Base-by-base conservation (phyloP, 2,329 filamentous ascomycete species). In the Trichoderma atrobrunneum region DNA sequence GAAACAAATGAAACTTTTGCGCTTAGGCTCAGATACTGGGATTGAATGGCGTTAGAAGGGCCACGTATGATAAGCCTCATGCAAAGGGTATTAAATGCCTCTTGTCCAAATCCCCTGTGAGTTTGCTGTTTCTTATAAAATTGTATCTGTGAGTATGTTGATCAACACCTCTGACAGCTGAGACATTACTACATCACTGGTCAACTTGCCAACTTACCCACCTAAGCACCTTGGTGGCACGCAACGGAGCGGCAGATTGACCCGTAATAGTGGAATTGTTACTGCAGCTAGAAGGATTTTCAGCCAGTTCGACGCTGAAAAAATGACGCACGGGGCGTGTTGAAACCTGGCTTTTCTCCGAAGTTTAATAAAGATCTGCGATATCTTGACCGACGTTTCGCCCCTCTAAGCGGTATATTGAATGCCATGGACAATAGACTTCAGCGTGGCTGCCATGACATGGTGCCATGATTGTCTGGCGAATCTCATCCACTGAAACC, bases 241-340 rank as follows among this genome's bases (percentile, higher is more conserved):
- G 39, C 56, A 14, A 67, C n/a, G 14, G 16, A 39, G n/a, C 57
- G 26, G 48, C 48, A 24, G 30, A 24, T 51, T 51, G 59, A 32
- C 48, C 66, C 54, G n/a, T 48, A 51, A 61, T 48, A 43, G 66
- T 51, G 66, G 66, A 48, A 60, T 51, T 61, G 6, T 6, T 61
- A 14, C 11, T 56, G 34, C 43, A 61, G 36, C 66, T 48, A 43
- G 59, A 24, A 43, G 43, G 56, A 60, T 24, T 69, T 48, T 69
- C 36, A 51, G 32, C 66, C 57, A 51, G 56, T n/a, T 68, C 8
- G 24, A 26, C 3, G n/a, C 18, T 51, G n/a, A 16, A 11, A 32
- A 14, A 34, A 57, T 69, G 66, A 69, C 66, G 66, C 66, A 69
- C 24, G 56, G 32, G 66, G 66, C 66, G 66, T 57, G 51, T 61